Evolutionary conservation across 306 rosid genomes (phyloP), one percentile per base, ranked within the genome.

Genomic region (Citrullus amarus): DNA sequence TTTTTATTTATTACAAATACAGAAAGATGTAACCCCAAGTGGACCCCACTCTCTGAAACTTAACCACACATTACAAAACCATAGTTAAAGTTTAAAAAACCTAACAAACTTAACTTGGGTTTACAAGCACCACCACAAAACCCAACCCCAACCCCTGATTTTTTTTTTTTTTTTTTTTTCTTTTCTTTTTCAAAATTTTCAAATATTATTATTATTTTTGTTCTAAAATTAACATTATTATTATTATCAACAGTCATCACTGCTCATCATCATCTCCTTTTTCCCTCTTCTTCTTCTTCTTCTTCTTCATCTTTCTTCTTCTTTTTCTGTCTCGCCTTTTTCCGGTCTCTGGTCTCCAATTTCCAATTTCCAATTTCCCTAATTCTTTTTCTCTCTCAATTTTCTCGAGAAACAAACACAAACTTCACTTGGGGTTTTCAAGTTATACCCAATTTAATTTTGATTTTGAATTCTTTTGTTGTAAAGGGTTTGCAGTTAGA

Each of bases 81-180:
- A 86, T 92, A 84, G 98, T 93, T 89, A 91, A 91, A 68, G 75
- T 70, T 70, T 44, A 70, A 70, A n/a, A 70, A 22, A 13, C 34
- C 28, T 11, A 69, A 11, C 54, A 48, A 71, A 48, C 39, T 41
- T 41, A 20, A 22, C 51, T 39, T 67, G 50, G 93, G 97, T 90
- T 91, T 88, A 90, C 93, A 89, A 90, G 91, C 88, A 81, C 91
- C 83, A 63, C 97, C 98, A 85, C 96, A 87, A 85, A 91, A 90
- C 76, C 58, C 58, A 93, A 91, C 55, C 55, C 55, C 18, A 44
- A 36, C 74, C 73, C 53, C 32, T 5, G 11, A 12, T 69, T 69
- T 69, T 69, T n/a, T 15, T 46, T 28, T 69, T 69, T 69, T 69
- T n/a, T 15, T 46, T 48, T 71, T 46, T 48, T 71, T 39, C 16